Base-by-base conservation (phyloP, 2,329 filamentous ascomycete species). In the Fusarium sterilihyphosum region DNA sequence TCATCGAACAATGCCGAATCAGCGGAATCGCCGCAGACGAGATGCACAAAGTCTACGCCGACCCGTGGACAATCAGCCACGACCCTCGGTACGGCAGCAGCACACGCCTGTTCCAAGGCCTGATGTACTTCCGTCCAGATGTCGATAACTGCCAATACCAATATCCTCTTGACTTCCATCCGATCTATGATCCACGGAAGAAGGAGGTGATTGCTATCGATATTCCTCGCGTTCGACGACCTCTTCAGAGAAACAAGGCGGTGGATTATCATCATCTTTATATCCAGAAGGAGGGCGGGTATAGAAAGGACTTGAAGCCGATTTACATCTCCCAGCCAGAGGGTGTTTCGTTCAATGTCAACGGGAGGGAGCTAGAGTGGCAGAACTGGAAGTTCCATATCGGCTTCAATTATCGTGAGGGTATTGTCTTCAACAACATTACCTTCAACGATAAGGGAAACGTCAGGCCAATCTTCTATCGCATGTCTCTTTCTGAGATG, bases 1-100 rank as follows among this genome's bases (percentile, higher is more conserved):
- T 98, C 68, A 96, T 98, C 76, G 94, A 98, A 83, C 95, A 98
- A 83, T 98, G 95, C 79, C 89, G 89, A 12, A 89, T 98, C 67
- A 89, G 94, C 72, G 95, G 95, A 4, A 94, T 98, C 71, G 89
- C 94, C 17, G 88, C 88, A 65, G 88, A 93, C 75, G 93, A 97
- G 70, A 98, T 98, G 95, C 86, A 96, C 86, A 98, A 98, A 84
- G 94, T 98, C 52, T 98, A 97, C 85, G 97, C 95, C 83, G 95
- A 98, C 81, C 94, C 94, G 17, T 98, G 95, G 95, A 97, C 95
- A 2, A 97, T 98, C 82, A 95, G 95, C 52, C 97, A 94, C 80
- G 95, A 98, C 78, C 93, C 96, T 84, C 92, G 95, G 47, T 96
- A 95, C 78, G 95, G 95, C 71, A 96, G 85, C 80, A 86, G 86